A percentile compares a stretch with the other conserved stretches of the same genome.
phyloP scores from a whole-genome alignment of 345 rosid genomes.

The Eucalyptus albens region DNA sequence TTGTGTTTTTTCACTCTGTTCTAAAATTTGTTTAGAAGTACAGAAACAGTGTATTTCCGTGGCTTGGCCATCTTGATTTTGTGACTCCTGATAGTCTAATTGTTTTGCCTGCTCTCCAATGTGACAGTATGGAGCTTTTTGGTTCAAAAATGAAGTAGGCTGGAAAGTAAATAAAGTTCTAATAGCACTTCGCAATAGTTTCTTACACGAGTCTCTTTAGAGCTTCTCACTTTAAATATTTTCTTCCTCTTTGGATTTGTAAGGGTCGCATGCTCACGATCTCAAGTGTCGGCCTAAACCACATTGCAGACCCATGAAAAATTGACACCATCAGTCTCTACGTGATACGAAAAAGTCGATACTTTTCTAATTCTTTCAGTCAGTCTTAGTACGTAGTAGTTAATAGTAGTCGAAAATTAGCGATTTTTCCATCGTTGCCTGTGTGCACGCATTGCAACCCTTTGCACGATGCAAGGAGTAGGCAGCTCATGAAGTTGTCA shows the following conservation, averaged over 20 bases:
- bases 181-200: neutral
- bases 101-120: neutral
- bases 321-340: neutral
- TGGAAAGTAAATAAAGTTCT: neutral
- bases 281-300: neutral
- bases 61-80: neutral
- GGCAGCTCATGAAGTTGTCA: neutral
- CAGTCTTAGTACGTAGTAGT: neutral
- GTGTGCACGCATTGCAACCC: neutral
- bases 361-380: neutral
- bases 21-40: neutral
- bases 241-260: neutral
- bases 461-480: neutral
- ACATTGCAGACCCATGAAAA: neutral
- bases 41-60: neutral
- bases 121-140: neutral
- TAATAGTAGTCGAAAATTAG: neutral
- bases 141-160: neutral
- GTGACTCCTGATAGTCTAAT: neutral
- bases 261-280: neutral
- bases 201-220: neutral
- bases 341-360: rapidly evolving
- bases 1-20: neutral
- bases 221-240: neutral
- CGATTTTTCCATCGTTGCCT: neutral